phyloP scores from a whole-genome alignment of 2,329 filamentous ascomycete genomes.

The Akanthomyces lecanii region DNA sequence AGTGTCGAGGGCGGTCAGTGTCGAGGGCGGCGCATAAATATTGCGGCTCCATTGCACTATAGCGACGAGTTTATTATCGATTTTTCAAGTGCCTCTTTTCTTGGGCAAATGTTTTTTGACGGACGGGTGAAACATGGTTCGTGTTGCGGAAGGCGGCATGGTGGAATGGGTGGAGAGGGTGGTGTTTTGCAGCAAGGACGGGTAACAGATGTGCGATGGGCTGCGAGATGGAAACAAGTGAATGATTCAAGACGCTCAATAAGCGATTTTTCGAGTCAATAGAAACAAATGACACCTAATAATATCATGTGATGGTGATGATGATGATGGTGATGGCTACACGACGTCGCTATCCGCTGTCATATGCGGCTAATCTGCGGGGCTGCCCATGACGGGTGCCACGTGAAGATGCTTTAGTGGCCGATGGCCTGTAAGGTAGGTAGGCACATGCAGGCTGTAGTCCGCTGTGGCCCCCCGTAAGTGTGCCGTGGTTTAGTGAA shows the following conservation, averaged over 20 bases:
- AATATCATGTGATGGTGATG: background rate
- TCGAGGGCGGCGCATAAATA: background rate
- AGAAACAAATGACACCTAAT: background rate
- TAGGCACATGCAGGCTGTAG: no score
- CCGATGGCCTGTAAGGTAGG: background rate
- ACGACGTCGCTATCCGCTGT: background rate
- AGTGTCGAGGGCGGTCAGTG: background rate
- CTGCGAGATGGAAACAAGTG: background rate
- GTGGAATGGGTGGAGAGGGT: background rate
- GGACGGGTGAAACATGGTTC: conserved; percentile 5
- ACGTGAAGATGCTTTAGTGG: background rate
- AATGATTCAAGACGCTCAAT: background rate
- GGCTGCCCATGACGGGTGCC: background rate
- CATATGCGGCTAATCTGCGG: conserved; percentile 12
- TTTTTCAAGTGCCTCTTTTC: background rate
- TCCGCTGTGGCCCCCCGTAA: background rate
- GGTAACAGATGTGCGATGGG: background rate
- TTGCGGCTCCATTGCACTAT: background rate
- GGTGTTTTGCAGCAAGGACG: background rate
- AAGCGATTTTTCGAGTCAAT: background rate
- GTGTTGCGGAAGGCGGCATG: background rate
- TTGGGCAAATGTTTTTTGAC: background rate
- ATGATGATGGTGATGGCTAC: background rate
- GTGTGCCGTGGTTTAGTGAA: background rate
- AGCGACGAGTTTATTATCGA: background rate